Base-by-base conservation (phyloP, 768 basidiomycete species). In the Rhodotorula paludigena region DNA sequence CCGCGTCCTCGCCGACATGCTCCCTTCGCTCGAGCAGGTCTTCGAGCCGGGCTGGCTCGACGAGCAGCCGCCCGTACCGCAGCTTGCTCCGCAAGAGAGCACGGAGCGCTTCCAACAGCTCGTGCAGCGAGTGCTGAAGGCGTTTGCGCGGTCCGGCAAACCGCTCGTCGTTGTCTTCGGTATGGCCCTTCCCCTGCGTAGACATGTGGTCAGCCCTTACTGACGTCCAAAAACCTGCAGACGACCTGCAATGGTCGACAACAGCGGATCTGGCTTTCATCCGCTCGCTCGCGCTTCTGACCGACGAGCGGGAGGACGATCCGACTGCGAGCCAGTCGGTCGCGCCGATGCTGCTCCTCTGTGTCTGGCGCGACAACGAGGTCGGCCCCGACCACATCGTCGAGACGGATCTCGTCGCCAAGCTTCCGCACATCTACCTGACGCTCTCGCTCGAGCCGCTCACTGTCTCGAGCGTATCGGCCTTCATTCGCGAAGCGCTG, bases 161-260 rank as follows among this genome's bases (percentile, higher is more conserved):
- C 71, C 71, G 7, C 57, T 72, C 32, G 58, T 72, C 23, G 41
- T 72, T 5, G 49, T 64, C 25, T 72, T 72, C 39, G 69, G 64
- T 66, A 11, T n/a, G n/a, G n/a, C n/a, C n/a, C n/a, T n/a, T n/a
- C n/a, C n/a, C n/a, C n/a, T n/a, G n/a, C n/a, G n/a, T n/a, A n/a
- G n/a, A n/a, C n/a, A n/a, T n/a, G n/a, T 16, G 62, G 21, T 23
- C n/a, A n/a, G n/a, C n/a, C n/a, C 7, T 12, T 9, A 16, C 12
- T 21, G 33, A 30, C 41, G 33, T 20, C 11, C 6, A 1, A 33
- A 11, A 5, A 25, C 10, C 16, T 5, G 18, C 52, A 66, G 66
- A 72, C 52, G 71, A 72, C 56, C 63, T 72, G 20, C 71, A 72
- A 30, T 72, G 71, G 71, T 64, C 66, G 21, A 68, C 63, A 0